Evolutionary conservation across 305 asterid genomes (phyloP).

Genomic region (Vinca major): DNA sequence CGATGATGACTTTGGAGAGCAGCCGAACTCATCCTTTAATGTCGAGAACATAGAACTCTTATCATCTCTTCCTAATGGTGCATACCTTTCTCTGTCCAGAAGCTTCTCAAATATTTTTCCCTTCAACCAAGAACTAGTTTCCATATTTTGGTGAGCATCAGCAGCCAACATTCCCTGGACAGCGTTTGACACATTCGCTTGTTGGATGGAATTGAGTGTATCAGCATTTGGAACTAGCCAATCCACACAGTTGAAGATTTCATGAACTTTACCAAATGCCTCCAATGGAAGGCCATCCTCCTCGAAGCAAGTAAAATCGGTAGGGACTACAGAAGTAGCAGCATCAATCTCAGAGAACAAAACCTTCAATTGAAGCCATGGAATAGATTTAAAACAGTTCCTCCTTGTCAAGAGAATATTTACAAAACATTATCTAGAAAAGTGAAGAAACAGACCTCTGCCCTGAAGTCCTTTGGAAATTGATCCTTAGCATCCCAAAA

Average conservation of each 20-base stretch:
- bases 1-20: constrained; percentile 26
- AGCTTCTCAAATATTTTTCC: constrained; percentile 27
- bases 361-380: constrained; percentile 45
- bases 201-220: constrained; percentile 54
- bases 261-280: constrained; percentile 87
- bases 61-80: constrained; percentile 27
- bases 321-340: constrained; percentile 49
- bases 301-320: constrained; percentile 63
- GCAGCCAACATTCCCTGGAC: constrained; percentile 31
- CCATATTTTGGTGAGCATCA: constrained; percentile 24
- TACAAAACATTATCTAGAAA: constrained; percentile 15
- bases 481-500: constrained; percentile 83
- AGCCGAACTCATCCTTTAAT: constrained; percentile 24
- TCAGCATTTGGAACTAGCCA: constrained; percentile 68
- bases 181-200: constrained; percentile 33
- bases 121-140: constrained; percentile 10
- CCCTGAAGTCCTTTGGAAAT: constrained; percentile 80
- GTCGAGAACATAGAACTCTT: constrained; percentile 23
- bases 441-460: constrained; percentile 50
- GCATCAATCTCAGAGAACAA: constrained; percentile 92
- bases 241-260: constrained; percentile 79
- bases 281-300: constrained; percentile 96
- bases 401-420: constrained; percentile 7
- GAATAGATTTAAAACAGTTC: constrained; percentile 18
- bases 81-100: constrained; percentile 30